These are phyloP conservation scores for Penicillium olsonii DNA, from an alignment of 2,329 filamentous ascomycete genomes.

Conservation along the genomic window DNA sequence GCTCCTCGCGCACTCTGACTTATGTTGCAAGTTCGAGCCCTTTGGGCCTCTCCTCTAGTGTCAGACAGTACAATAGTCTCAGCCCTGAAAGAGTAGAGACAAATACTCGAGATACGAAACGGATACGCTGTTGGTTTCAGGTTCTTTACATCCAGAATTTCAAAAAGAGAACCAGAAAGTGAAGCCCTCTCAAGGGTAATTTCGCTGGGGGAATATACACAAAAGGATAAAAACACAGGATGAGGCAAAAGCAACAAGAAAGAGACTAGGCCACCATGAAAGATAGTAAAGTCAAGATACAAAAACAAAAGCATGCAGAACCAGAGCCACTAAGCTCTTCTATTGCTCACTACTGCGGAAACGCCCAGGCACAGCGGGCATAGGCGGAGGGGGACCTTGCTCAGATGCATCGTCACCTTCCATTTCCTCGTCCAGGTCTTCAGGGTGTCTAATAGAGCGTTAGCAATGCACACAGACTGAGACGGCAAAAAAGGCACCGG, in stretches of 20 bases:
- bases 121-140: too few relatives aligned
- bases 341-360: constrained; percentile 30
- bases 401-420: constrained; percentile 48
- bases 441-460: constrained; percentile 55
- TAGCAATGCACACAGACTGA: constrained; percentile 6
- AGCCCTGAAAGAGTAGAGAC: too few relatives aligned
- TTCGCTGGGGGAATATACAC: constrained; percentile 19
- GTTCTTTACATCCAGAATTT: too few relatives aligned
- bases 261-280: neutral
- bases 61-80: too few relatives aligned
- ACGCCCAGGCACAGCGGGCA: constrained; percentile 36
- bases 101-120: too few relatives aligned
- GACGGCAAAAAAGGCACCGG: too few relatives aligned
- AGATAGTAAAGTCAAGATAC: neutral
- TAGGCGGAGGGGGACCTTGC: constrained; percentile 26
- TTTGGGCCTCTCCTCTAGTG: too few relatives aligned
- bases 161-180: neutral
- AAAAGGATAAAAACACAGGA: neutral
- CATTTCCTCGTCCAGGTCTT: constrained; percentile 60
- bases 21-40: too few relatives aligned
- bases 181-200: neutral
- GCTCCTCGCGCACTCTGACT: too few relatives aligned
- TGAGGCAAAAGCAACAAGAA: neutral
- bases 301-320: constrained; percentile 2
- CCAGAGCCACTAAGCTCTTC: neutral